Evolutionary conservation across 1,284 basidiomycete species (phyloP), one percentile per base, ranked within the genome.

Genomic region (Cutaneotrichosporon dermatis): DNA sequence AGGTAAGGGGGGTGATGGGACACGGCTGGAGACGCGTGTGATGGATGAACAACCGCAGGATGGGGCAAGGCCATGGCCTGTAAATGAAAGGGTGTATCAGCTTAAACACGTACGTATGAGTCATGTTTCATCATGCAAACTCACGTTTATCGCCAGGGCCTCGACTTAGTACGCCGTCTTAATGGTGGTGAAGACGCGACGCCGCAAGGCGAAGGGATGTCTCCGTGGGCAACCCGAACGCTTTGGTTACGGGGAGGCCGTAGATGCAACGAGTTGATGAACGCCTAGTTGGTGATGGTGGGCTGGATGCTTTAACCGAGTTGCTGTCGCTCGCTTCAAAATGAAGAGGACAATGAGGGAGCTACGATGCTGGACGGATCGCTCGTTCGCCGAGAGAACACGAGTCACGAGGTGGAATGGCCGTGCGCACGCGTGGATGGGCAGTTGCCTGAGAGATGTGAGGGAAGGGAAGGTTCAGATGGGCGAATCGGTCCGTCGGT

Each of bases 1-100:
- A 68, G 63, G 50, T 65, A 62, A 42, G 66, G 64, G 39, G 58
- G 64, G 34, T 59, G 62, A 46, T 65, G 60, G 39, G 68, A 62
- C 57, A 62, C 65, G 44, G 65, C 61, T 58, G 65, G 62, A 42
- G 64, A 66, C 51, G 65, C 61, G 58, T 64, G 66, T 39, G 61
- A 39, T 58, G 56, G 58, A 65, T 65, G 64, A 41, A 65, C 57
- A 34, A 60, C 51, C 54, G 68, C 70, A 45, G 73, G 73, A 66
- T 75, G 74, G 67, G 74, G 73, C 66, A 75, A 66, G 62, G 74
- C 74, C 74, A 76, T 76, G 68, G 69, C 69, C 70, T 70, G 60
- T 11, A 34, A 40, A 48, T 35, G 54, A 35, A 33, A 49, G 52
- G 36, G 13, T 36, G 7, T 36, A 45, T 40, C 35, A 37, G 54